phyloP scores from a whole-genome alignment of 2,329 filamentous ascomycete genomes.

The Fusarium chlamydosporum region DNA sequence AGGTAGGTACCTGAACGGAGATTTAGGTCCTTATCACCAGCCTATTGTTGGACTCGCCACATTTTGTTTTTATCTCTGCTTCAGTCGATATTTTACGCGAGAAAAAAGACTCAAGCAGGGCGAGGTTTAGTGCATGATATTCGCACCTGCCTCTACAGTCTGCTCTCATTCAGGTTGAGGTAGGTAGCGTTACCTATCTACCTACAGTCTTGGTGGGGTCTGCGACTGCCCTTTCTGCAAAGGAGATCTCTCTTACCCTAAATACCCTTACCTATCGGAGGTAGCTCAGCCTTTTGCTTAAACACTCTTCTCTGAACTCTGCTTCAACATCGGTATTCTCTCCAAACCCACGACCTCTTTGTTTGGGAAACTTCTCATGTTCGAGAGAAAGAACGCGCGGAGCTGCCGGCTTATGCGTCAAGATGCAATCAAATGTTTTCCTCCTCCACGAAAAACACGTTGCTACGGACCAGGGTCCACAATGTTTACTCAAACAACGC shows the following conservation, averaged over 20 bases:
- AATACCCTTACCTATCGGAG: background rate
- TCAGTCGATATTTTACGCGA: conserved; percentile 2
- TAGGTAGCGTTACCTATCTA: too few species aligned
- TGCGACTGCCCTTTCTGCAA: background rate
- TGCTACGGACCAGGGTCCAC: conserved; percentile 39
- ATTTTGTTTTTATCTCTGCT: conserved; percentile 10
- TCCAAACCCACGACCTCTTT: conserved; percentile 1
- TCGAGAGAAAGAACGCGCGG: conserved; percentile 11
- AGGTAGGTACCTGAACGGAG: background rate
- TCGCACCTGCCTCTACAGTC: background rate
- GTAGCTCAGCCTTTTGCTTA: background rate
- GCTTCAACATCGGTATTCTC: conserved; percentile 14
- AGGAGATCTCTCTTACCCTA: background rate
- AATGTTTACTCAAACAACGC: conserved; percentile 32
- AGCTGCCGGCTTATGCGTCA: conserved; percentile 19
- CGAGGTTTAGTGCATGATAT: conserved; percentile 8
- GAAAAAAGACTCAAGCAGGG: conserved; percentile 24
- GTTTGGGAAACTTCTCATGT: conserved; percentile 1
- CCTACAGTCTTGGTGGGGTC: background rate
- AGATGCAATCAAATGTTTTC: conserved; percentile 21
- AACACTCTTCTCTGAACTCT: conserved; percentile 16
- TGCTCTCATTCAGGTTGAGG: too few species aligned
- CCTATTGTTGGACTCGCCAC: background rate
- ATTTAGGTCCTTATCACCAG: background rate
- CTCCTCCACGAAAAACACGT: conserved; percentile 24